Conservation (phyloP, 495 filamentous ascomycete species). For the Talaromyces trachyspermus region DNA sequence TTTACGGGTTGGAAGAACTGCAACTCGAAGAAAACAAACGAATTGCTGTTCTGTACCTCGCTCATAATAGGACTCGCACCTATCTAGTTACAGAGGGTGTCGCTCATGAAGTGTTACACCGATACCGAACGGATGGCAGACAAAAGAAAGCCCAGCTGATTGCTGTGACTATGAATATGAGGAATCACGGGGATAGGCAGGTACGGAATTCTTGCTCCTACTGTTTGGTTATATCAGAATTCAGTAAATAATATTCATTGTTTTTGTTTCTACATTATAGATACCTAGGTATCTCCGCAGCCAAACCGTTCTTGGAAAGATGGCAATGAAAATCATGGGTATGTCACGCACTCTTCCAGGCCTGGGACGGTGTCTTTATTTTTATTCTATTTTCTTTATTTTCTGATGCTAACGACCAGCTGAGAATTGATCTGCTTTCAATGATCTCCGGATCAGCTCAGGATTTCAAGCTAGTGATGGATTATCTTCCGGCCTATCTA, state of each 20-base stretch:
- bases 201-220: not conserved
- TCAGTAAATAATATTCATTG: too few species aligned
- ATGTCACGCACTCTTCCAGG: not conserved
- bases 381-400: not conserved
- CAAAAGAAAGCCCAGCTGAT: not conserved
- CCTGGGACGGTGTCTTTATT: too few species aligned
- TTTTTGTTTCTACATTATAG: not conserved
- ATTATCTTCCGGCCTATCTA: not conserved
- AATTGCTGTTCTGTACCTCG: not conserved
- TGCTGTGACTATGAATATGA: slow-evolving; percentile 6
- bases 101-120: slow-evolving; percentile 1
- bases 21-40: not conserved
- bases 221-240: too few species aligned
- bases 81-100: not conserved
- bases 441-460: slow-evolving; percentile 4
- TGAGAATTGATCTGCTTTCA: not conserved
- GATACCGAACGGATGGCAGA: not conserved
- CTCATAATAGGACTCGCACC: not conserved
- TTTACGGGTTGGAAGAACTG: slow-evolving; percentile 1
- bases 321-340: slow-evolving; percentile 2
- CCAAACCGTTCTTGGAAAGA: not conserved
- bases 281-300: not conserved
- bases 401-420: not conserved
- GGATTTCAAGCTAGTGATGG: slow-evolving; percentile 2
- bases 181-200: slow-evolving; percentile 4